These are phyloP conservation scores for Buddleja alternifolia DNA, from an alignment of 257 asterid genomes.

Conservation along the genomic window DNA sequence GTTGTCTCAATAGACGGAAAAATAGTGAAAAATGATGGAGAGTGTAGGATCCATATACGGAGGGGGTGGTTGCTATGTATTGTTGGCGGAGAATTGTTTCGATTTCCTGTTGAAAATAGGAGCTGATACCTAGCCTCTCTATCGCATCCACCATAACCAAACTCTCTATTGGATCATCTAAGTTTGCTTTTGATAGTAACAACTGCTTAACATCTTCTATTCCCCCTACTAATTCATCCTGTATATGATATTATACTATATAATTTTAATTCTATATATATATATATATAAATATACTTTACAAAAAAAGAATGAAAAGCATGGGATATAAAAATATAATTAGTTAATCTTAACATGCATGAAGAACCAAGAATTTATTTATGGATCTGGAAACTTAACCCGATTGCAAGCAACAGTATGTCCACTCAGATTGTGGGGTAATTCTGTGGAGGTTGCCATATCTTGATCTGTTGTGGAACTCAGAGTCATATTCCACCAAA, in stretches of 20 bases:
- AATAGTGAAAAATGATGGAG: slow-evolving; percentile 40
- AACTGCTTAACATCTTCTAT: slow-evolving; percentile 25
- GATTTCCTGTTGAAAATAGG: slow-evolving; percentile 40
- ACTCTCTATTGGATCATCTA: slow-evolving; percentile 16
- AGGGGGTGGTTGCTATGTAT: not conserved
- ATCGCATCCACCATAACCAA: slow-evolving; percentile 38
- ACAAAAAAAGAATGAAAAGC: too few species aligned
- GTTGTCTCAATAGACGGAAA: slow-evolving; percentile 52
- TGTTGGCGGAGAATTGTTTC: slow-evolving; percentile 24
- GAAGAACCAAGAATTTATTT: too few species aligned
- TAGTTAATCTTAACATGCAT: too few species aligned
- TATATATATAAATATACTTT: too few species aligned
- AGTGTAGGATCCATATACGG: slow-evolving; percentile 9
- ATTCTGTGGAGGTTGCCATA: too few species aligned
- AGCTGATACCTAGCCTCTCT: slow-evolving; percentile 45
- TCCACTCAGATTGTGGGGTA: too few species aligned
- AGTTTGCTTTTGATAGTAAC: slow-evolving; percentile 19
- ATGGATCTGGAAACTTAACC: too few species aligned
- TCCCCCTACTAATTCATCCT: slow-evolving; percentile 30
- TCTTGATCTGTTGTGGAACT: too few species aligned
- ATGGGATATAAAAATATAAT: too few species aligned
- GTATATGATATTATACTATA: not conserved
- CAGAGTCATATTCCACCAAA: too few species aligned
- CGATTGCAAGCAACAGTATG: too few species aligned
- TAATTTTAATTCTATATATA: too few species aligned